A percentile compares a stretch with the other conserved stretches of the same genome.
Evolutionary conservation across 2,329 filamentous ascomycete species (phyloP).

Genomic region (Diaporthe humulicola): DNA sequence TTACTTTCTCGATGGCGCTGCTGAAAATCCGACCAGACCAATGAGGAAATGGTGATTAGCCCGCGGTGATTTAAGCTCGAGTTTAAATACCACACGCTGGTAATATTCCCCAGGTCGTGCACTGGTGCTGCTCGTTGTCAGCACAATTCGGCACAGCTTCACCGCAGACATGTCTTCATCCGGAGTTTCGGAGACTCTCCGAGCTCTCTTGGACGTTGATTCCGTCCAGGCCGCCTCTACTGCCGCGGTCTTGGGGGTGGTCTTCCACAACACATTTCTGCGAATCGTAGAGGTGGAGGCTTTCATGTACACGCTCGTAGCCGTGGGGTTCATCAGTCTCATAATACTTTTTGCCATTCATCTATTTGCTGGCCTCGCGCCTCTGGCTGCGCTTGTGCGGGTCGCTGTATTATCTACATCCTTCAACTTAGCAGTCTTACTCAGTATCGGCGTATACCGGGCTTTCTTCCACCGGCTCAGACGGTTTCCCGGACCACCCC

Average conservation of each 20-base stretch:
- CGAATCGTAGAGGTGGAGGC: conserved; percentile 22
- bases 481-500: conserved; percentile 56
- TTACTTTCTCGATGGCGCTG: not conserved
- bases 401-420: conserved; percentile 9
- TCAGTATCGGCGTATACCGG: conserved; percentile 53
- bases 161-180: conserved; percentile 1
- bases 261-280: conserved; percentile 22
- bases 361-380: not conserved
- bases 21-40: not conserved
- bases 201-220: conserved; percentile 1
- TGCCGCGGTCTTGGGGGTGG: conserved; percentile 8
- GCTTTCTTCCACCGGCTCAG: conserved; percentile 55
- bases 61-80: too few species aligned
- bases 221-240: not conserved
- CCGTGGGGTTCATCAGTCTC: not conserved
- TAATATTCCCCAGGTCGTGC: not conserved
- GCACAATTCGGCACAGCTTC: not conserved
- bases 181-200: not conserved
- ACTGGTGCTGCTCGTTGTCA: not conserved
- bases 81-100: conserved; percentile 5
- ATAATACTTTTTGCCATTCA: not conserved
- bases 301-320: conserved; percentile 19
- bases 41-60: not conserved
- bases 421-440: conserved; percentile 42
- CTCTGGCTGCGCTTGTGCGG: not conserved